Base-by-base conservation (phyloP, 2,329 filamentous ascomycete genomes). In the Aspergillus latus region DNA sequence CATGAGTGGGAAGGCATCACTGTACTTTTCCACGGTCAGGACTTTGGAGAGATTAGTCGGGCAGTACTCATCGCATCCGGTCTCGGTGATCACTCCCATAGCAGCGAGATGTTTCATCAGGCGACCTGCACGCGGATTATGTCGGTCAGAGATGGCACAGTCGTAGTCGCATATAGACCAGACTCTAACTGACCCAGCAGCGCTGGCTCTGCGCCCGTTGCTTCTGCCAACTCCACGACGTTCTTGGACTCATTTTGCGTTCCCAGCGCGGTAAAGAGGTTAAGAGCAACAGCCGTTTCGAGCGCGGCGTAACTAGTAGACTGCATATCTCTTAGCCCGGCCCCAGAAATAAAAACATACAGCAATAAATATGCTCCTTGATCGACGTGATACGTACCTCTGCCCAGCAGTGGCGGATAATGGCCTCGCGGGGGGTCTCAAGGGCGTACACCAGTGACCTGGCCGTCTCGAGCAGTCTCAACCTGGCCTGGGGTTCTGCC, bases 351-450 rank as follows among this genome's bases (percentile, higher is more conserved):
- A 28, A 5, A 28, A 28, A 28, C 5, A 28, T 28, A 28, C 21
- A 21, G 21, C 21, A 21, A 21, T 21, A 21, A 21, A 21, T 21
- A 21, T 21, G 21, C 11, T 7, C 21, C 4, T 26, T 2, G 1
- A 1, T 13, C 10, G 15, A 11, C 2, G 2, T 10, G 10, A 15
- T 58, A 29, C 21, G 21, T 52, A 66, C 66, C 69, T 80, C 70
- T 0, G 74, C 75, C 76, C 78, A 81, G 59, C 65, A 70, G 43
- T 80, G 76, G 50, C 75, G 70, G 51, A 80, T 71, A 69, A 80
- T 78, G 0, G 77, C 76, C 64, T 82, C 79, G 8, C 78, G 69
- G 0, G 79, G 79, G 0, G 76, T 80, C 61, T 81, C 78, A 13
- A 72, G 65, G 52, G 61, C 72, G 37, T 61, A 56, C 2, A 62